Base-by-base conservation (phyloP, 805 yeast species). In the Nakazawaea ernobii region DNA sequence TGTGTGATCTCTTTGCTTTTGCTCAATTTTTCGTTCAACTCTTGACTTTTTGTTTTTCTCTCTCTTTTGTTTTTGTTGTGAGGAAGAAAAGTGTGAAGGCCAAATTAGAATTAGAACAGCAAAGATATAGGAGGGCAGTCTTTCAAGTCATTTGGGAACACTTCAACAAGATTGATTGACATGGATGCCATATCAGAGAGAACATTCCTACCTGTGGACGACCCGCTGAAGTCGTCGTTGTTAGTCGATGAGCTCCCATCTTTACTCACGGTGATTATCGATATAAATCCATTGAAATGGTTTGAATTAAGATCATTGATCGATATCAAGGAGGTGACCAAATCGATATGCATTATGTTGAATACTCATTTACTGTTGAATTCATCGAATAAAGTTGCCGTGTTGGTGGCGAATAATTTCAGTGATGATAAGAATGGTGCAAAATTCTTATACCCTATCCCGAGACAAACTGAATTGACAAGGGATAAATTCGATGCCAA, bases 361-460 rank as follows among this genome's bases (percentile, higher is more conserved):
- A 94, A 94, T 62, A 90, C 95, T 1, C 99, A 94, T 62, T 62
- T 94, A 41, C 83, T 98, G 0, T 71, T 88, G 43, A 87, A 87
- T 63, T 86, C 86, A 55, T 80, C 90, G 33, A 94, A 94, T 62
- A 79, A 79, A 58, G 95, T 92, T 8, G 85, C 94, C 2, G 78
- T 92, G 13, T 77, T 91, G 35, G 85, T 88, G 1, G 83, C 88
- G 17, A 85, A 88, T 53, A 36, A 47, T 32, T 37, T 27, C 15
- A 29, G 24, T 11, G 33, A 20, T 14, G n/a, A 53, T 37, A 49
- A 52, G 2, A 65, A 68, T 11, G 88, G 92, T 0, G 81, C 95
- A 0, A 68, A 70, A 53, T 78, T 85, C 54, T 59, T 92, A 20
- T 88, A 82, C 58, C 98, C 98, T 1, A 37, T 28, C 2, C 36